Percentiles rank a stretch among this genome's conserved stretches.
Conservation (phyloP, 352 stramenopile genomes). For the Elongisporangium anandrum region DNA sequence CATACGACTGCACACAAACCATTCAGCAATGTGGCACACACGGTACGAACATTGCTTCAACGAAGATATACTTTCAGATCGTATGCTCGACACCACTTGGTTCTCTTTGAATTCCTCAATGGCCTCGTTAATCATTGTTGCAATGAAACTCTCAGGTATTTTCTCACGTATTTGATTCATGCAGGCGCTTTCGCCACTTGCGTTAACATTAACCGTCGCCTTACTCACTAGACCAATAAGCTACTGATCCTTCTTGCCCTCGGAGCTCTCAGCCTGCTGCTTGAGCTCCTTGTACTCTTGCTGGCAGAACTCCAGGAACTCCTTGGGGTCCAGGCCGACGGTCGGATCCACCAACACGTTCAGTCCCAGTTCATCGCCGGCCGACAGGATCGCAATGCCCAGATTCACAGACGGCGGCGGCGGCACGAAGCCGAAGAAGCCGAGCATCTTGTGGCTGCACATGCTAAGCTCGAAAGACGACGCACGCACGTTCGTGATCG, state of each 20-base stretch:
- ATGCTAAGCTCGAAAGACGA: slow-evolving; percentile 46
- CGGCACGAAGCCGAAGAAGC: slow-evolving; percentile 72
- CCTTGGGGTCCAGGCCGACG: slow-evolving; percentile 53
- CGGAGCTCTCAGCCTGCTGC: slow-evolving; percentile 21
- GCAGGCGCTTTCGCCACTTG: not conserved
- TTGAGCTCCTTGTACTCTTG: slow-evolving; percentile 60
- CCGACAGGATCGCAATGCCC: slow-evolving; percentile 64
- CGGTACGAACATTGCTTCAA: too few relatives aligned
- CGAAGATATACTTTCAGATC: too few relatives aligned
- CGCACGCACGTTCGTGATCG: slow-evolving; percentile 64
- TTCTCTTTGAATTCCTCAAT: too few relatives aligned
- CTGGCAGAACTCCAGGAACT: slow-evolving; percentile 64
- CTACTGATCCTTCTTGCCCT: slow-evolving; percentile 20
- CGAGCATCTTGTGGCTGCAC: slow-evolving; percentile 46
- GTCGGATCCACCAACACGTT: slow-evolving; percentile 74
- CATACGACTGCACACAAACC: too few relatives aligned
- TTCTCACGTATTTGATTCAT: not conserved
- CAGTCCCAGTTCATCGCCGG: slow-evolving; percentile 63
- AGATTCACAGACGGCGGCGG: slow-evolving; percentile 79
- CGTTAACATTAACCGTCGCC: not conserved
- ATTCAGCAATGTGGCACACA: too few relatives aligned
- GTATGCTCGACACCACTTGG: too few relatives aligned
- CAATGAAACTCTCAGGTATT: not conserved
- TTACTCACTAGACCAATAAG: slow-evolving; percentile 1
- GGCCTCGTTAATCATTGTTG: too few relatives aligned